phyloP scores from a whole-genome alignment of 208 protist genomes.

The Leishmania martiniquensis region DNA sequence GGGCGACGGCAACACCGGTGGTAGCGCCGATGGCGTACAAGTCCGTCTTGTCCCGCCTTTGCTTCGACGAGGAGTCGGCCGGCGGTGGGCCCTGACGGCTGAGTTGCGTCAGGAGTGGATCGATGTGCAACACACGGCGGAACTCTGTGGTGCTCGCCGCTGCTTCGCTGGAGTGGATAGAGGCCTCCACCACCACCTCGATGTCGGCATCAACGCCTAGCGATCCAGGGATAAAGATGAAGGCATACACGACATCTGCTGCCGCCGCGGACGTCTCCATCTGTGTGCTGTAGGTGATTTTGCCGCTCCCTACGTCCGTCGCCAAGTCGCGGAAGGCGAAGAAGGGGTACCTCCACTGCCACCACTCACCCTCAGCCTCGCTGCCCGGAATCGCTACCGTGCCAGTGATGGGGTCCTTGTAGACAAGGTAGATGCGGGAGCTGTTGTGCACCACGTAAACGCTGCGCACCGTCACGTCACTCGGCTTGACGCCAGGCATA shows the following conservation, averaged over 20 bases:
- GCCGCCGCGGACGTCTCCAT: constrained; percentile 27
- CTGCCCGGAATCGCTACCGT: constrained; percentile 28
- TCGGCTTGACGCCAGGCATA: constrained; percentile 40
- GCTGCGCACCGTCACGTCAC: constrained; percentile 49
- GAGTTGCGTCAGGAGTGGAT: constrained; percentile 70
- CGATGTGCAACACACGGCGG: constrained; percentile 64
- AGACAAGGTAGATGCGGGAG: constrained; percentile 59
- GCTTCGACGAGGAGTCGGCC: not conserved
- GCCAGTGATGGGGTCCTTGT: constrained; percentile 59
- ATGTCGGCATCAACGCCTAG: constrained; percentile 51
- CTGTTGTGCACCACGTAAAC: constrained; percentile 53
- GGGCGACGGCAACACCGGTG: constrained; percentile 50
- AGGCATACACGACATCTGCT: constrained; percentile 57
- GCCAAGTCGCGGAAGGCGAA: constrained; percentile 75
- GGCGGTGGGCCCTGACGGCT: constrained; percentile 65
- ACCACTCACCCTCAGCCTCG: constrained; percentile 46
- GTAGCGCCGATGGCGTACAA: constrained; percentile 62
- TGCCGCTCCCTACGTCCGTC: constrained; percentile 41
- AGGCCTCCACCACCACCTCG: constrained; percentile 63
- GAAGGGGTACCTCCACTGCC: constrained; percentile 74
- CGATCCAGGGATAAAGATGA: constrained; percentile 78
- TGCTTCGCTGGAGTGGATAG: constrained; percentile 29
- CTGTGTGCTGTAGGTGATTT: constrained; percentile 40
- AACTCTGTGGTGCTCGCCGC: constrained; percentile 50
- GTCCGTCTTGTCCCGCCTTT: constrained; percentile 32